Base-by-base conservation (phyloP, 1,284 basidiomycete genomes). In the Papiliotrema flavescens region DNA sequence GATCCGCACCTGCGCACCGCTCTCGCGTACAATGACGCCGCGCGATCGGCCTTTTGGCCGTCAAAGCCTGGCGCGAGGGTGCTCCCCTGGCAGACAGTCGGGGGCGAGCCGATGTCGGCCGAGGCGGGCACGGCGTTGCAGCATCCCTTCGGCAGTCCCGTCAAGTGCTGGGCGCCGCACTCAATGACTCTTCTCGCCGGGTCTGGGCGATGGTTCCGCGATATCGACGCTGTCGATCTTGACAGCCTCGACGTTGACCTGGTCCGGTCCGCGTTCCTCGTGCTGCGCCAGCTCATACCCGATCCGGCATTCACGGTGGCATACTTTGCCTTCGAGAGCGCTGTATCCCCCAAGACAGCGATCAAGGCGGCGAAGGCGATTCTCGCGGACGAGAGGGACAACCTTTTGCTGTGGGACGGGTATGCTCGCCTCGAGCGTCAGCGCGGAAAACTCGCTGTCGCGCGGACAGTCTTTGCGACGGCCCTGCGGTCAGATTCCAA, bases 391-490 rank as follows among this genome's bases (percentile, higher is more conserved):
- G 78, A 83, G 47, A 83, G 82, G 17, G 80, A 85, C 45, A 90
- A 90, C 15, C 70, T 90, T 24, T 71, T 77, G 0, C 84, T 86
- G 43, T 96, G 93, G 90, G 82, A 83, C 41, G 82, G 82, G 2
- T 92, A 95, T 75, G 90, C 89, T 8, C 83, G 84, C 26, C 79
- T 96, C 20, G 88, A 94, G 67, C 80, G 84, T 0, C 78, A 86
- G 49, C 84, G 88, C 9, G 85, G 85, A 15, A 85, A 85, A 53
- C 55, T 80, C 5, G 81, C 84, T 42, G 87, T 89, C 8, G 89
- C 90, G 5, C 81, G 92, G 15, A 90, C 90, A 63, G 83, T 96
- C 2, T 96, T 92, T 73, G 80, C 85, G 61, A 87, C 86, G 0
- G 76, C 76, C 3, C 59, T 80, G 1, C 71, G 72, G 15, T 68